phyloP scores from a whole-genome alignment of 805 yeast genomes.

The Hanseniaspora vineae region DNA sequence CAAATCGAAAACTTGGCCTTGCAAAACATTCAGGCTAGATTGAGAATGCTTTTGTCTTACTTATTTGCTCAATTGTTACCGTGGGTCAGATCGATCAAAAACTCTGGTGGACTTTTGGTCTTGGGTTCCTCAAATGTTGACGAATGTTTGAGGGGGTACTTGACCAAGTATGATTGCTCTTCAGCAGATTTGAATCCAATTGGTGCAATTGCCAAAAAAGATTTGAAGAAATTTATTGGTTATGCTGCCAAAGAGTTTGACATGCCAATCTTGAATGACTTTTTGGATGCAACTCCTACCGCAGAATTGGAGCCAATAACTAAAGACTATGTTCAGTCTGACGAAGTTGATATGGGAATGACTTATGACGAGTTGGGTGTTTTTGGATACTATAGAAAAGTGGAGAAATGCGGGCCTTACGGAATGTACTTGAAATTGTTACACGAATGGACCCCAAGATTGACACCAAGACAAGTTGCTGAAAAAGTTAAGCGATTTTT shows the following conservation, averaged over 20 bases:
- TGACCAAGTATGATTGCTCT: constrained; percentile 95
- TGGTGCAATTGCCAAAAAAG: constrained; percentile 96
- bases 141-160: constrained; percentile 88
- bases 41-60: constrained; percentile 89
- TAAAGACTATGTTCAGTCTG: constrained; percentile 82
- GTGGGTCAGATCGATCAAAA: constrained; percentile 68
- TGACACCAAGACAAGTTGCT: constrained; percentile 76
- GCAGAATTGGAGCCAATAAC: constrained; percentile 98
- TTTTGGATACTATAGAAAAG: constrained; percentile 83
- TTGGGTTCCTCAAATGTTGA: constrained; percentile 96
- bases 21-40: constrained; percentile 92
- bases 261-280: constrained; percentile 64
- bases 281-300: constrained; percentile 87
- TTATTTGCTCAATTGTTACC: constrained; percentile 90
- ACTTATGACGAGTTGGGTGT: constrained; percentile 86
- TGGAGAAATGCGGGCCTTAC: constrained; percentile 92
- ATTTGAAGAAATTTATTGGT: constrained; percentile 70
- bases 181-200: constrained; percentile 96
- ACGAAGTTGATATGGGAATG: constrained; percentile 97
- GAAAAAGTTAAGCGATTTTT: constrained; percentile 86
- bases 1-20: constrained; percentile 84
- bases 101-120: constrained; percentile 64
- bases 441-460: constrained; percentile 83
- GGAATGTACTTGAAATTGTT: constrained; percentile 83
- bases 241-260: constrained; percentile 63